Conservation (phyloP, 352 stramenopile species). For the Phytopythium delawarense region DNA sequence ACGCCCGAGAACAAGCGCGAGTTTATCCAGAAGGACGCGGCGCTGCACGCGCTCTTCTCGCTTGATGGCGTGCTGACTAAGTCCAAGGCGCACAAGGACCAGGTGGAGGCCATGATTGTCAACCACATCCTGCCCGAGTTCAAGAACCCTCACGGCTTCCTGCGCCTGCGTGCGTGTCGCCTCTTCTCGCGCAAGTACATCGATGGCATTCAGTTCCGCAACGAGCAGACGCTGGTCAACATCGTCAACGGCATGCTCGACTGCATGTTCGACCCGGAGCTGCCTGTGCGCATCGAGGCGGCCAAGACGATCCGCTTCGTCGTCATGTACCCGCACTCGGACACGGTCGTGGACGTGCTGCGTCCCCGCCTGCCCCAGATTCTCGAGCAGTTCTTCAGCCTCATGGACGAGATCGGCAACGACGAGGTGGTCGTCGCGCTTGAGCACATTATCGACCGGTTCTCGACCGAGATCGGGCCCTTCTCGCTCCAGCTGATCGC, state of each 20-base stretch:
- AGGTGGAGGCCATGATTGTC: conserved; percentile 93
- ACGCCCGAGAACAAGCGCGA: conserved; percentile 76
- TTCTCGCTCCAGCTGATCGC: conserved; percentile 92
- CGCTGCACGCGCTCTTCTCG: conserved; percentile 92
- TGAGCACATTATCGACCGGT: conserved; percentile 95
- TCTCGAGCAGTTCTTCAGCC: conserved; percentile 96
- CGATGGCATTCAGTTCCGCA: conserved; percentile 87
- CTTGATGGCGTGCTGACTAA: conserved; percentile 90
- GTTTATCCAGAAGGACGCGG: conserved; percentile 96
- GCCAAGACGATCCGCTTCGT: conserved; percentile 88
- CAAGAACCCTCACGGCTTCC: conserved; percentile 92
- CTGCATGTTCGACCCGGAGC: conserved; percentile 91
- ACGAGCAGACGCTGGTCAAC: conserved; percentile 82
- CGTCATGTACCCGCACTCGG: conserved; percentile 83
- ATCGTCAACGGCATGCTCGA: conserved; percentile 84
- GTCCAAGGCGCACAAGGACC: conserved; percentile 92
- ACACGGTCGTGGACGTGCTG: conserved; percentile 81
- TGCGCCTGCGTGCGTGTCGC: conserved; percentile 94
- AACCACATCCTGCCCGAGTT: conserved; percentile 96
- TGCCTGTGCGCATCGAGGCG: conserved; percentile 97
- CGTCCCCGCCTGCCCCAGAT: conserved; percentile 93
- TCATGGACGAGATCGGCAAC: conserved; percentile 99
- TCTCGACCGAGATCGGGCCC: conserved; percentile 94
- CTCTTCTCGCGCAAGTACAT: conserved; percentile 96
- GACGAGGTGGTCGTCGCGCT: conserved; percentile 95